Conservation (phyloP, 805 yeast species). For the Maudiozyma turicensis region DNA sequence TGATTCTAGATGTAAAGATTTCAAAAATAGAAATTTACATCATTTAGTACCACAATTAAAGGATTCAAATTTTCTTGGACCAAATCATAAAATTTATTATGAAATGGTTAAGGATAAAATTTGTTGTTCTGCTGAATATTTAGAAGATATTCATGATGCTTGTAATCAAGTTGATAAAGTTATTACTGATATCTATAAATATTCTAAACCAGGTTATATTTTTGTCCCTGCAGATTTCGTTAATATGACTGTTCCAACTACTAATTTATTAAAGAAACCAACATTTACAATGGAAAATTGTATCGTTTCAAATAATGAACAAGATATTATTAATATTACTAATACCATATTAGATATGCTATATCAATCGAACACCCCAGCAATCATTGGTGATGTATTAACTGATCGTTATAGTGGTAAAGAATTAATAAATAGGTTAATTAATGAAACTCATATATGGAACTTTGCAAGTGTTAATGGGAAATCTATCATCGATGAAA, state of each 20-base stretch:
- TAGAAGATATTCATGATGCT: constrained; percentile 38
- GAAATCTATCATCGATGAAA: constrained; percentile 65
- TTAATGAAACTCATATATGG: constrained; percentile 36
- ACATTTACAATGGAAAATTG: constrained; percentile 8
- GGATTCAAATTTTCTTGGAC: constrained; percentile 37
- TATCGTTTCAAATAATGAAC: constrained; percentile 4
- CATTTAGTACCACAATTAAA: constrained; percentile 47
- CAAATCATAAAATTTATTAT: constrained; percentile 61
- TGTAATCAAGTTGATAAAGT: constrained; percentile 56
- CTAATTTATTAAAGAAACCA: constrained; percentile 13
- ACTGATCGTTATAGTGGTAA: constrained; percentile 51
- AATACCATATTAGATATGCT: constrained; percentile 40
- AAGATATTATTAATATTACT: constrained; percentile 27
- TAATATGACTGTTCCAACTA: constrained; percentile 26
- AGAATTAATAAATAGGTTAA: constrained; percentile 38
- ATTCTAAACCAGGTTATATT: constrained; percentile 73
- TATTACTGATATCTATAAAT: constrained; percentile 41
- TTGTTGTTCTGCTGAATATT: constrained; percentile 46
- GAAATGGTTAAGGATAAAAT: constrained; percentile 47
- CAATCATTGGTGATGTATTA: constrained; percentile 62
- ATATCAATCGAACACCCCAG: constrained; percentile 47
- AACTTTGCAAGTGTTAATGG: constrained; percentile 58
- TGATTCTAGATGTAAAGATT: constrained; percentile 6
- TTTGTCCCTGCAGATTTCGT: constrained; percentile 68
- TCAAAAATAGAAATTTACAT: constrained; percentile 35